Base-by-base conservation (phyloP, 371 early-diverging fungal genomes). In the Apophysomyces variabilis region DNA sequence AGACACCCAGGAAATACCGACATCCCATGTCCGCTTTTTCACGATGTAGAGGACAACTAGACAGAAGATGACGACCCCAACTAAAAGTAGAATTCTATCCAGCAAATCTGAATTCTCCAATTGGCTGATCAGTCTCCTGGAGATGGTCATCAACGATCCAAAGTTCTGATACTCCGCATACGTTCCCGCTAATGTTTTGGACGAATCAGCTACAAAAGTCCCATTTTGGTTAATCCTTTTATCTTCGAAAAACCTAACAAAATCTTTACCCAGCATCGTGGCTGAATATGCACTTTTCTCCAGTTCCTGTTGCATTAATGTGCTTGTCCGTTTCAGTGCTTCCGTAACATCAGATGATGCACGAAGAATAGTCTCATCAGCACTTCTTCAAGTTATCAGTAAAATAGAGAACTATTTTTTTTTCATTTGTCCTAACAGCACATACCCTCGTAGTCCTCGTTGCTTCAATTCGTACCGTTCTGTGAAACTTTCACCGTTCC, bases 91-190 rank as follows among this genome's bases (percentile, higher is more conserved):
- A 13, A 92, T 70, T 41, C 90, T 74, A 66, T 92, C 92, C 4
- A 85, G 85, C 88, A 87, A 89, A 60, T 92, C 92, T 21, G 88
- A 85, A 21, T 85, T 80, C 64, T 89, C 88, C n/a, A 92, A 72
- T 64, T 88, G 86, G 18, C 88, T 84, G 44, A 92, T 83, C 32
- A 91, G 68, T 44, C 82, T 77, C 70, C 86, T 87, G 13, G 90
- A 89, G 11, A 86, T 80, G 26, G 79, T 80, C 36, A 91, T 64
- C 7, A 90, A 71, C 0, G 85, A 80, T n/a, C 82, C 79, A 66
- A 89, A 79, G 18, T 85, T 85, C 58, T 79, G 83, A 74, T 91
- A 90, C 75, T 91, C 90, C 14, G 64, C 65, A 56, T 79, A 70
- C 0, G 90, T 89, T 7, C 83, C 62, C 18, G 73, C 66, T 5